Evolutionary conservation across 1,139 yeast genomes (phyloP).

Genomic region (Yamadazyma siamensis): DNA sequence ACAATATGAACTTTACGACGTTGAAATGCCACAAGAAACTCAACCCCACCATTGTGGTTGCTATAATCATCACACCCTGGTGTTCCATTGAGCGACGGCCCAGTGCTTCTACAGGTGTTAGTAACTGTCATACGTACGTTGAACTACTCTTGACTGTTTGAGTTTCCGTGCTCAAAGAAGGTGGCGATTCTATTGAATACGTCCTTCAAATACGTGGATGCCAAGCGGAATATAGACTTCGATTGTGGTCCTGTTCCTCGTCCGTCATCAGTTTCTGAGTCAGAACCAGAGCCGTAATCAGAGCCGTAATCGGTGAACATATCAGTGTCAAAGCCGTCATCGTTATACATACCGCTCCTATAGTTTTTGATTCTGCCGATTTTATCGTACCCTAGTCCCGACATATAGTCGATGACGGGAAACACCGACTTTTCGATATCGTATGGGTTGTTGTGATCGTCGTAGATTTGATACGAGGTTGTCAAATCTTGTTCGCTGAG

Average conservation of each 20-base stretch:
- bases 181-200: constrained; percentile 8
- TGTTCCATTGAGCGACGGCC: too few relatives aligned
- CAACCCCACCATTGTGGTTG: too few relatives aligned
- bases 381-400: constrained; percentile 11
- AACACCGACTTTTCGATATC: constrained; percentile 17
- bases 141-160: too few relatives aligned
- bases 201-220: constrained; percentile 7
- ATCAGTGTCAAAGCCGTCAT: constrained; percentile 5
- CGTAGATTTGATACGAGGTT: constrained; percentile 34
- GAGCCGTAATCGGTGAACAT: constrained; percentile 3
- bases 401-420: constrained; percentile 19
- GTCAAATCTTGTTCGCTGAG: constrained; percentile 37
- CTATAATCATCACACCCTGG: too few relatives aligned
- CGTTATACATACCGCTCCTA: constrained; percentile 14
- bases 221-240: constrained; percentile 5
- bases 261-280: constrained; percentile 1
- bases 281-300: constrained; percentile 5
- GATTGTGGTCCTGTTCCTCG: too few relatives aligned
- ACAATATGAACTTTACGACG: too few relatives aligned
- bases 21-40: too few relatives aligned
- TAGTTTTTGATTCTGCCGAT: constrained; percentile 9
- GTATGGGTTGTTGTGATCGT: constrained; percentile 33
- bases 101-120: too few relatives aligned
- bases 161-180: constrained; percentile 2
- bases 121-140: too few relatives aligned